Conservation (phyloP, 208 protist genomes). For the Trichomonas vaginalis region DNA sequence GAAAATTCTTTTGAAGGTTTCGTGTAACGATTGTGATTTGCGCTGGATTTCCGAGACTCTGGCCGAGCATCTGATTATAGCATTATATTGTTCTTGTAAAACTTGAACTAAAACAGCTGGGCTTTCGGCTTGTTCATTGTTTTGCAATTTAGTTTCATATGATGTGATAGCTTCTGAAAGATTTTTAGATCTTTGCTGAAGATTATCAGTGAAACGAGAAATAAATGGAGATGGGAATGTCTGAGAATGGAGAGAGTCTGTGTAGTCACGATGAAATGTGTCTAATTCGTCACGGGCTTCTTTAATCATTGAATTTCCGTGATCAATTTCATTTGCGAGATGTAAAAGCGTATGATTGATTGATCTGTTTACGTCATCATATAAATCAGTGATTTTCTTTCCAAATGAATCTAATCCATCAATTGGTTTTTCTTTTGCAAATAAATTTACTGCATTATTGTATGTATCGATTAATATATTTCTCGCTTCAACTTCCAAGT, state of each 20-base stretch:
- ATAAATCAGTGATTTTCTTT: not conserved
- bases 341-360: not conserved
- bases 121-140: not conserved
- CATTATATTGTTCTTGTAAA: not conserved
- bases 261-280: not conserved
- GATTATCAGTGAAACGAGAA: not conserved
- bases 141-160: not conserved
- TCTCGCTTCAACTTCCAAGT: no score
- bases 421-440: not conserved
- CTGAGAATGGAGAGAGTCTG: not conserved
- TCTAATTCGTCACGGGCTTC: not conserved
- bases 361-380: not conserved
- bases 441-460: no score
- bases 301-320: not conserved
- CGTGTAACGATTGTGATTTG: not conserved
- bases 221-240: not conserved
- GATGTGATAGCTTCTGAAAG: not conserved
- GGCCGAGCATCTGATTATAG: not conserved
- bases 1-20: not conserved
- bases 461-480: no score
- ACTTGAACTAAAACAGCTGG: not conserved
- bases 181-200: not conserved
- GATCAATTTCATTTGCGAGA: not conserved
- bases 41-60: not conserved
- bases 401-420: not conserved